Evolutionary conservation across 179 eudicot genomes (phyloP).

Genomic region (Silene noctiflora): DNA sequence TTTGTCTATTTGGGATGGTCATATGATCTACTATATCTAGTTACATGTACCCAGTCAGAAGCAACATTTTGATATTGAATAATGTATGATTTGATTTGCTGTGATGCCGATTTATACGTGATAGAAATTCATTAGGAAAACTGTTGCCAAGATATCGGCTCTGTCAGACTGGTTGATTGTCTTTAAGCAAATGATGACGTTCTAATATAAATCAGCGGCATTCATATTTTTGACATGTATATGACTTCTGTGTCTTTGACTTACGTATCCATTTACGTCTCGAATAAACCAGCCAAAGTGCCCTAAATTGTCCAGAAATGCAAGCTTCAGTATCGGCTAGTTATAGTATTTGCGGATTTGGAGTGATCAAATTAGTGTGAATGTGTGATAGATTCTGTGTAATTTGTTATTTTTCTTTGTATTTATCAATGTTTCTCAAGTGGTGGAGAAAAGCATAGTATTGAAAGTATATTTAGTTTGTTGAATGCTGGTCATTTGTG

Average conservation of each 20-base stretch:
- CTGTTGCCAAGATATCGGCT: not conserved
- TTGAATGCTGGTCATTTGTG: not conserved
- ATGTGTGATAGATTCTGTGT: not conserved
- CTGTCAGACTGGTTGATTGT: not conserved
- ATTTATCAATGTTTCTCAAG: not conserved
- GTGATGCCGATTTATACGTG: not conserved
- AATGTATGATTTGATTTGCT: not conserved
- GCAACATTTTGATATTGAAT: too few relatives aligned
- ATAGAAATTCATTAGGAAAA: not conserved
- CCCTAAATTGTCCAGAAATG: too few relatives aligned
- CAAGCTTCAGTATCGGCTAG: not conserved
- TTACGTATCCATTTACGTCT: not conserved
- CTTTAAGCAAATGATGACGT: not conserved
- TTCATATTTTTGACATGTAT: not conserved
- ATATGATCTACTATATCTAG: too few relatives aligned
- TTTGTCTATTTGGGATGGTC: too few relatives aligned
- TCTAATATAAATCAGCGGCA: too few relatives aligned
- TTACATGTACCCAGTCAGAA: too few relatives aligned
- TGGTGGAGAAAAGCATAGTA: not conserved
- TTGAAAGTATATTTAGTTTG: not conserved
- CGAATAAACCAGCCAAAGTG: not conserved
- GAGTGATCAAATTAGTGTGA: too few relatives aligned
- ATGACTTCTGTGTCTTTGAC: not conserved
- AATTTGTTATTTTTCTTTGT: not conserved
- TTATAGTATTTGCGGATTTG: not conserved